These are phyloP conservation scores for Phytophthora cactorum DNA, from an alignment of 352 stramenopile species.

Conservation along the genomic window DNA sequence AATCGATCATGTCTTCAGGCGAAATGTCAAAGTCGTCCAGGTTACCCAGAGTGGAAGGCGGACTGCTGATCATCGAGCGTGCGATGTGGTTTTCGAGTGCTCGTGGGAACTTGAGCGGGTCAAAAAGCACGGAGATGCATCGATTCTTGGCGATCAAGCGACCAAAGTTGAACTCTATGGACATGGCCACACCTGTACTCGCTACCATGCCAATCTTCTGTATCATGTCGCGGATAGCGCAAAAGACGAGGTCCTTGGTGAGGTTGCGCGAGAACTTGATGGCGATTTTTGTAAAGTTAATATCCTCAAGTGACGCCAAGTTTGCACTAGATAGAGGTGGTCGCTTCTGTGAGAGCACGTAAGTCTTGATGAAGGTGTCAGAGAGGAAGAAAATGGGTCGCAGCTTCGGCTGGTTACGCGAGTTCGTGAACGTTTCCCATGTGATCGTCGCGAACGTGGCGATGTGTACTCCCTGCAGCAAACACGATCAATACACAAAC, in stretches of 20 bases:
- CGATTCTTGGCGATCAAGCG: constrained; percentile 82
- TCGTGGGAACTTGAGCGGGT: constrained; percentile 66
- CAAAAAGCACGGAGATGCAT: constrained; percentile 72
- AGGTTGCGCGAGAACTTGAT: constrained; percentile 82
- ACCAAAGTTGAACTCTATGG: constrained; percentile 72
- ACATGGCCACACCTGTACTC: constrained; percentile 53
- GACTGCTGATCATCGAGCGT: constrained; percentile 58
- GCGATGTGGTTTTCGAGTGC: constrained; percentile 63
- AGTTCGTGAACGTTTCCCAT: constrained; percentile 67
- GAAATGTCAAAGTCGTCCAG: constrained; percentile 67
- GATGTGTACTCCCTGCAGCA: constrained; percentile 65
- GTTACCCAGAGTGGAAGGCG: constrained; percentile 52
- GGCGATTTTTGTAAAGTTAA: constrained; percentile 86
- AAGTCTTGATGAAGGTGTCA: constrained; percentile 73
- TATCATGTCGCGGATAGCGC: constrained; percentile 69
- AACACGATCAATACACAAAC: constrained; percentile 1
- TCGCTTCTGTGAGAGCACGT: constrained; percentile 61
- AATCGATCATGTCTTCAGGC: constrained; percentile 48
- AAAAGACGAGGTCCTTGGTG: constrained; percentile 79
- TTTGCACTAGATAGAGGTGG: constrained; percentile 12
- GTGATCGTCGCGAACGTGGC: constrained; percentile 79
- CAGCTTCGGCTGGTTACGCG: constrained; percentile 63
- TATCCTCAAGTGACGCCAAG: constrained; percentile 70
- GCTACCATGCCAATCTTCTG: constrained; percentile 78
- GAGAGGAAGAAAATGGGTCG: constrained; percentile 68